These are phyloP conservation scores for Mallotus repandus DNA, from an alignment of 441 rosid genomes.

Conservation along the genomic window DNA sequence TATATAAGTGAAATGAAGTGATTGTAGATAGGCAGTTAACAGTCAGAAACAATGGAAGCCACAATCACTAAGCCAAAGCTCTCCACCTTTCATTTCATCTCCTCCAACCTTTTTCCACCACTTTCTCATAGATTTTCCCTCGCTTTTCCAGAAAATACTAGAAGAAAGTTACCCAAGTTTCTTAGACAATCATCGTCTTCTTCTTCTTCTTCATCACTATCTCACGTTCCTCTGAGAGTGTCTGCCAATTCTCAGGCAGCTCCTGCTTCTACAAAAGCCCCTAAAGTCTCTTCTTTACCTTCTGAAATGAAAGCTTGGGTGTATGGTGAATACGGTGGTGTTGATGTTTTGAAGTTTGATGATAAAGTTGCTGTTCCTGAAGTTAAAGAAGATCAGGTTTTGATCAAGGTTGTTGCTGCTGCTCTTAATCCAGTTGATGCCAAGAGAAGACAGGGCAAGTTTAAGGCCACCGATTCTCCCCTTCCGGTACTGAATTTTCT, in stretches of 20 bases:
- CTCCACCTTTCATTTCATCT: slow-evolving; percentile 25
- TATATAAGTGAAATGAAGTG: slow-evolving; percentile 27
- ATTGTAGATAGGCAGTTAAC: slow-evolving; percentile 30
- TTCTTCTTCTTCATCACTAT: slow-evolving; percentile 15
- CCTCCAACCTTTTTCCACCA: slow-evolving; percentile 22
- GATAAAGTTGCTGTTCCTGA: slow-evolving; percentile 66
- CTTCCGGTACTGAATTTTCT: slow-evolving; percentile 52
- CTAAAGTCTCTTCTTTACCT: slow-evolving; percentile 41
- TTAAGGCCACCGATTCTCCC: slow-evolving; percentile 88
- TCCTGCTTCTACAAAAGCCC: slow-evolving; percentile 36
- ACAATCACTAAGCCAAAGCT: slow-evolving; percentile 40
- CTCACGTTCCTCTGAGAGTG: slow-evolving; percentile 37
- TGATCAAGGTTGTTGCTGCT: slow-evolving; percentile 82
- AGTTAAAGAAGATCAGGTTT: slow-evolving; percentile 73
- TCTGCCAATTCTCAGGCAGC: slow-evolving; percentile 63
- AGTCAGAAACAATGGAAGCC: slow-evolving; percentile 42
- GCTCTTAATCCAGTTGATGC: slow-evolving; percentile 90
- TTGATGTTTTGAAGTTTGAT: slow-evolving; percentile 71
- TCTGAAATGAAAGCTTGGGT: slow-evolving; percentile 83
- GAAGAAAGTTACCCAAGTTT: slow-evolving; percentile 14
- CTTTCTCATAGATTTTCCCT: slow-evolving; percentile 29
- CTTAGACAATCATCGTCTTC: slow-evolving; percentile 13
- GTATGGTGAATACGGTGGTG: slow-evolving; percentile 71
- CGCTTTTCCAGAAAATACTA: slow-evolving; percentile 24
- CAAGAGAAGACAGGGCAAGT: slow-evolving; percentile 81